A percentile compares a stretch with the other conserved stretches of the same genome.
These are phyloP conservation scores for Nitzschia palea DNA, from an alignment of 108 stramenopile genomes.

Conservation along the genomic window DNA sequence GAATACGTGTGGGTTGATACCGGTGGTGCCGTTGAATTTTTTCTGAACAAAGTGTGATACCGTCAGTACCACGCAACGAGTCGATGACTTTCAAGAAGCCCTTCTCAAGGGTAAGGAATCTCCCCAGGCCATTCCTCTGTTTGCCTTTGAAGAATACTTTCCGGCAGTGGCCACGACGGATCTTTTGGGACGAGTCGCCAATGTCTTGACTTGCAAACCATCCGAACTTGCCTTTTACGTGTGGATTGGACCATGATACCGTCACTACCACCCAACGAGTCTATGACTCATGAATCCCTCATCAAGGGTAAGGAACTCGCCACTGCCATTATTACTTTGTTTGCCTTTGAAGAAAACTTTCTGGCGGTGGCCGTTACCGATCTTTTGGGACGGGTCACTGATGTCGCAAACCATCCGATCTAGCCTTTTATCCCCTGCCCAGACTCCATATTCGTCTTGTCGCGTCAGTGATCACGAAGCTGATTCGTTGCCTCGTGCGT, in stretches of 20 bases:
- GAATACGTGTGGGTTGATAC: slow-evolving; percentile 51
- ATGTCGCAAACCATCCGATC: slow-evolving; percentile 89
- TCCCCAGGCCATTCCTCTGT: slow-evolving; percentile 62
- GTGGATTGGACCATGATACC: slow-evolving; percentile 62
- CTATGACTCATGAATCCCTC: slow-evolving; percentile 53
- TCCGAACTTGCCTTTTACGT: slow-evolving; percentile 89
- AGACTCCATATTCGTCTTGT: slow-evolving; percentile 91
- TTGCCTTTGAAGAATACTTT: slow-evolving; percentile 90
- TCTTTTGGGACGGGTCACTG: slow-evolving; percentile 81
- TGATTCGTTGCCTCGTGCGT: slow-evolving; percentile 82
- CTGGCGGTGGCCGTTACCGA: slow-evolving; percentile 93
- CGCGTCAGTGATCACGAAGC: slow-evolving; percentile 93
- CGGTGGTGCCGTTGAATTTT: too few relatives aligned
- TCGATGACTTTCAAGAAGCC: slow-evolving; percentile 56
- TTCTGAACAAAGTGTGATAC: slow-evolving; percentile 74
- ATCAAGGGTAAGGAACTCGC: slow-evolving; percentile 40
- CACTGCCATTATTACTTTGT: slow-evolving; percentile 70
- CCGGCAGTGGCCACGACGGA: slow-evolving; percentile 92
- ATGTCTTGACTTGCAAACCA: slow-evolving; percentile 90
- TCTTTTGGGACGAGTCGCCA: slow-evolving; percentile 80
- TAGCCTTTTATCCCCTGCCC: slow-evolving; percentile 90
- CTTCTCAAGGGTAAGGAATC: slow-evolving; percentile 52
- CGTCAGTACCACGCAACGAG: slow-evolving; percentile 61
- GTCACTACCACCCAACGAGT: slow-evolving; percentile 66
- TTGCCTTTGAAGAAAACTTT: slow-evolving; percentile 90